Percentiles rank a stretch among this genome's conserved stretches.
These are phyloP conservation scores for Aspergillus fischeri DNA, from an alignment of 2,329 filamentous ascomycete genomes.

Conservation along the genomic window DNA sequence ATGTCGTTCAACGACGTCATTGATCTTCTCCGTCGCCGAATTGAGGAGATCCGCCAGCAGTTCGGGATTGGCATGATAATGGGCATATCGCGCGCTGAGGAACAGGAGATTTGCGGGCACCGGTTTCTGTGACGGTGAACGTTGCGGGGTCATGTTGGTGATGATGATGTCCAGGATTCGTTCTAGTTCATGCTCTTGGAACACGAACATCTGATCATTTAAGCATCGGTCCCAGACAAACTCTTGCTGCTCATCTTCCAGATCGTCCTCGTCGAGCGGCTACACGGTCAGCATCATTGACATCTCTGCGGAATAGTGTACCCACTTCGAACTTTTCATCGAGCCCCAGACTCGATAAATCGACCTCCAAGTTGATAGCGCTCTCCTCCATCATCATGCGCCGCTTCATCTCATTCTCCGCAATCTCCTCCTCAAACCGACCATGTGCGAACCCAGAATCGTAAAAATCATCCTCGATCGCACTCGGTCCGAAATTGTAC, in stretches of 20 bases:
- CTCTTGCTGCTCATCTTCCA: constrained; percentile 84
- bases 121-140: constrained; percentile 94
- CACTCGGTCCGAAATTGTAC: constrained; percentile 56
- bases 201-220: constrained; percentile 99
- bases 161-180: constrained; percentile 93
- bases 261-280: constrained; percentile 74
- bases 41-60: constrained; percentile 75
- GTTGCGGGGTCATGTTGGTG: constrained; percentile 94
- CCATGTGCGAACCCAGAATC: constrained; percentile 88
- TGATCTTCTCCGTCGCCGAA: constrained; percentile 92
- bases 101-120: constrained; percentile 97
- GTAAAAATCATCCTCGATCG: constrained; percentile 76
- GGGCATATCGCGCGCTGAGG: constrained; percentile 88
- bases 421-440: constrained; percentile 93
- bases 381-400: constrained; percentile 98
- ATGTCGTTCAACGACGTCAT: constrained; percentile 87
- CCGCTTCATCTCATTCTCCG: constrained; percentile 89
- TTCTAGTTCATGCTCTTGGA: constrained; percentile 89
- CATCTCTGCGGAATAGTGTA: constrained; percentile 5
- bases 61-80: constrained; percentile 88
- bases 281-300: constrained; percentile 7
- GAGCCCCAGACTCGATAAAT: constrained; percentile 89
- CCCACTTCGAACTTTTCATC: constrained; percentile 90
- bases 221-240: constrained; percentile 94
- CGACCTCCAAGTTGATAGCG: constrained; percentile 91